Evolutionary conservation across 352 stramenopile genomes (phyloP), one percentile per base, ranked within the genome.

Genomic region (Phytopythium kandeliae): DNA sequence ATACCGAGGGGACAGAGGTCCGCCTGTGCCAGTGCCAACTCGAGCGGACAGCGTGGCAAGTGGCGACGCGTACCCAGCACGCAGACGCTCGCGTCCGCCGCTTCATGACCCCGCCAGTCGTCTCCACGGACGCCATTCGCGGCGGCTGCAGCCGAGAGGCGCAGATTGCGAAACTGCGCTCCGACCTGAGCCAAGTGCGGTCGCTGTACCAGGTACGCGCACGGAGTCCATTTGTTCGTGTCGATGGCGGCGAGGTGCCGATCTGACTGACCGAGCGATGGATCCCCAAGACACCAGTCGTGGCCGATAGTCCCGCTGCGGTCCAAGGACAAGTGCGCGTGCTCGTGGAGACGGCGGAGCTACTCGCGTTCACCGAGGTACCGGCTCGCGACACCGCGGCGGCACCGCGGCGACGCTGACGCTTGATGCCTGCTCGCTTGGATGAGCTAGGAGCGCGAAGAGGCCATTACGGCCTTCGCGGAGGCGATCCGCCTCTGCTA

Each of bases 401-500:
- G n/a, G n/a, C n/a, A n/a, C n/a, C n/a, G n/a, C n/a, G n/a, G n/a
- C n/a, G n/a, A n/a, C n/a, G 5, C 10, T 31, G 13, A 31, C 22
- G 40, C 4, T 31, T 21, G 21, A 5, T 31, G n/a, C n/a, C 36
- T n/a, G n/a, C n/a, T 25, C 36, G n/a, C 13, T 15, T 53, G 7
- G 26, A 41, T 9, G 19, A 22, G 13, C 0, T 49, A 86, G 75
- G 36, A 71, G n/a, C 51, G 41, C 12, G 41, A 19, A 12, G 62
- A 71, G 17, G 70, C 70, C 0, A 61, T 83, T 35, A 35, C 51
- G 9, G 57, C 34, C 1, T 74, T 70, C 24, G 52, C 66, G 8
- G 54, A 83, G 7, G 75, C 65, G 4, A 68, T 86, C 49, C 62
- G 67, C 26, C 40, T 82, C 4, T 83, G 72, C 51, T 69, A 66